Conservation (phyloP, 2,329 filamentous ascomycete genomes). For the Leptodontidium sp. region DNA sequence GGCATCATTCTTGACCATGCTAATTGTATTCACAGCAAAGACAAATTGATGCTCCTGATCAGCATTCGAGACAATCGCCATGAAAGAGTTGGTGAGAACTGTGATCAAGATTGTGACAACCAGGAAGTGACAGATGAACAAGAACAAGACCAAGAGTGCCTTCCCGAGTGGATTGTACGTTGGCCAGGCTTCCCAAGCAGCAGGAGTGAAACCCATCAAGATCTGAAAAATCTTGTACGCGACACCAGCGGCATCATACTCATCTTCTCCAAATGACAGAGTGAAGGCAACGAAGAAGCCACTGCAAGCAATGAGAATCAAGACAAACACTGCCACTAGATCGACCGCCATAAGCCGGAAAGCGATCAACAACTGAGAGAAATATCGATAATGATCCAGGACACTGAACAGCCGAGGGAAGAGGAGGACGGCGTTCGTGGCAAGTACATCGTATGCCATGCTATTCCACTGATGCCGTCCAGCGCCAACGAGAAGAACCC, state of each 20-base stretch:
- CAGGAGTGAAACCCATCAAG: slow-evolving; percentile 93
- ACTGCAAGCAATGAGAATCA: slow-evolving; percentile 88
- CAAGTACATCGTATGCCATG: slow-evolving; percentile 93
- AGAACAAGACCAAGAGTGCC: slow-evolving; percentile 77
- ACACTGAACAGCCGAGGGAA: slow-evolving; percentile 92
- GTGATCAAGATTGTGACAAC: slow-evolving; percentile 95
- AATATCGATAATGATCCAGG: slow-evolving; percentile 94
- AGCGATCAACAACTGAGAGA: slow-evolving; percentile 91
- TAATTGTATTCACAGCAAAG: slow-evolving; percentile 96
- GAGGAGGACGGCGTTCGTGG: slow-evolving; percentile 87
- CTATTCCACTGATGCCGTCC: slow-evolving; percentile 74
- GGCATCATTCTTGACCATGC: slow-evolving; percentile 98
- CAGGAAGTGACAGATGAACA: slow-evolving; percentile 95
- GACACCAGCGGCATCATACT: slow-evolving; percentile 75
- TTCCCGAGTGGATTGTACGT: slow-evolving; percentile 82
- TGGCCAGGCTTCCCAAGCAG: slow-evolving; percentile 87
- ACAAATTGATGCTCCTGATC: slow-evolving; percentile 92
- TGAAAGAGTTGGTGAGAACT: slow-evolving; percentile 96
- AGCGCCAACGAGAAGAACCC: slow-evolving; percentile 81
- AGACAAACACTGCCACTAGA: slow-evolving; percentile 81
- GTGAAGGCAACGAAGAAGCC: slow-evolving; percentile 97
- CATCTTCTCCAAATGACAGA: slow-evolving; percentile 74
- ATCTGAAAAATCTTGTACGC: slow-evolving; percentile 94
- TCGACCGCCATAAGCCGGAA: slow-evolving; percentile 95
- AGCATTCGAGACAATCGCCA: slow-evolving; percentile 91